Percentiles rank a stretch among this genome's conserved stretches.
These are phyloP conservation scores for Beta corolliflora DNA, from an alignment of 179 eudicot species.

Conservation along the genomic window DNA sequence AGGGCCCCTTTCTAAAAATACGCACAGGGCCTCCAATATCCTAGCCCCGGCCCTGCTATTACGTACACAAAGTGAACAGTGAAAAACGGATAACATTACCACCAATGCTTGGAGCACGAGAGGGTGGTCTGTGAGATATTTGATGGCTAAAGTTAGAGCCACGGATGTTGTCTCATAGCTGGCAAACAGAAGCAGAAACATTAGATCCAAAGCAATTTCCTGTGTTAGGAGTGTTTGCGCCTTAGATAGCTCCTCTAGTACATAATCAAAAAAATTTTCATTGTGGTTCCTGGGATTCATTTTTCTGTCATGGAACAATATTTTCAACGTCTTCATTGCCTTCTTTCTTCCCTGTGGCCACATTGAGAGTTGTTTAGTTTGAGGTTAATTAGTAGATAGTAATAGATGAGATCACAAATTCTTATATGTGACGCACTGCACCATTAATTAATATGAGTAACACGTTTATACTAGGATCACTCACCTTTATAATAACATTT, in stretches of 20 bases:
- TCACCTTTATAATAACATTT: too few relatives aligned
- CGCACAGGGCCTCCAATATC: too few relatives aligned
- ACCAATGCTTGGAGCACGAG: constrained; percentile 60
- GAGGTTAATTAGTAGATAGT: too few relatives aligned
- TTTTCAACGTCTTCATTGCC: constrained; percentile 81
- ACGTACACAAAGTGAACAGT: too few relatives aligned
- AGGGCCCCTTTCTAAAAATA: too few relatives aligned
- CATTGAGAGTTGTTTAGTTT: background rate
- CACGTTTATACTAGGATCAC: too few relatives aligned
- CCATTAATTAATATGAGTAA: too few relatives aligned
- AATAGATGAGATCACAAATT: too few relatives aligned
- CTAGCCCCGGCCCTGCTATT: too few relatives aligned
- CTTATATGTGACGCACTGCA: too few relatives aligned
- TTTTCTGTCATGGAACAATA: constrained; percentile 74
- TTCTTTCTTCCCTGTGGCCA: constrained; percentile 75
- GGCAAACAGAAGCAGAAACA: constrained; percentile 92
- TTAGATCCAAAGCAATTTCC: constrained; percentile 81
- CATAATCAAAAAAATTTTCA: constrained; percentile 77
- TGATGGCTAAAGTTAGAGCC: constrained; percentile 76
- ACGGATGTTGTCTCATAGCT: constrained; percentile 93
- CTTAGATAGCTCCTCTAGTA: constrained; percentile 67
- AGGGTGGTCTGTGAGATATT: constrained; percentile 73
- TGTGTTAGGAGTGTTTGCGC: constrained; percentile 75
- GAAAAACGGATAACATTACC: too few relatives aligned
- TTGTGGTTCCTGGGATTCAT: constrained; percentile 54